These are phyloP conservation scores for Cercospora zeae-maydis DNA, from an alignment of 2,329 filamentous ascomycete genomes.

Conservation along the genomic window DNA sequence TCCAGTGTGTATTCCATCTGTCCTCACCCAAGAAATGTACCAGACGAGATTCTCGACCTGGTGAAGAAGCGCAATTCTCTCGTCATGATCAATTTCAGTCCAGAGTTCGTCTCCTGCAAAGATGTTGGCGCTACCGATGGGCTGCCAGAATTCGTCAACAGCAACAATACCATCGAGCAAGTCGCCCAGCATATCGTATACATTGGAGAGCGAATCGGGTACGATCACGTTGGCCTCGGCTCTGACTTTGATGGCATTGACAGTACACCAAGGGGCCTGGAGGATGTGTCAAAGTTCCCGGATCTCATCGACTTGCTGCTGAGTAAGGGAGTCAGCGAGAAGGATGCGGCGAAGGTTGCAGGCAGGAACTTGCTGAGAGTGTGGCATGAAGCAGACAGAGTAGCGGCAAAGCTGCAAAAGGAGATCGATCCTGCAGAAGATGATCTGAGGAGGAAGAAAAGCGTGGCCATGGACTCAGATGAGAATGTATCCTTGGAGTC, in stretches of 20 bases:
- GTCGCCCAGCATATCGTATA: constrained; percentile 78
- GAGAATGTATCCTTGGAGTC: not conserved
- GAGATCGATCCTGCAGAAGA: constrained; percentile 45
- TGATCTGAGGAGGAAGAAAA: constrained; percentile 29
- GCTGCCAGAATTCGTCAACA: constrained; percentile 63
- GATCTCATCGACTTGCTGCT: constrained; percentile 73
- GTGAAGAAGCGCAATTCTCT: constrained; percentile 70
- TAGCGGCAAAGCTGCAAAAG: constrained; percentile 63
- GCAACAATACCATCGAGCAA: constrained; percentile 69
- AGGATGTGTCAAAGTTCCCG: constrained; percentile 82
- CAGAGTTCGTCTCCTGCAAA: constrained; percentile 76
- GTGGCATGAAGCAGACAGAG: constrained; percentile 72
- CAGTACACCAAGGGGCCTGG: constrained; percentile 66
- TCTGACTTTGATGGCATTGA: constrained; percentile 83
- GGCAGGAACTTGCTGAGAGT: constrained; percentile 81
- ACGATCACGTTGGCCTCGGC: constrained; percentile 80
- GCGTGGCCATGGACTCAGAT: not conserved
- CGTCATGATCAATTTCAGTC: constrained; percentile 88
- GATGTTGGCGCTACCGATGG: constrained; percentile 53
- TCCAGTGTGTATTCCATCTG: constrained; percentile 77
- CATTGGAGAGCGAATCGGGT: constrained; percentile 79
- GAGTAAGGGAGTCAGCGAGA: constrained; percentile 67
- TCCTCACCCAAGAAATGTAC: constrained; percentile 85
- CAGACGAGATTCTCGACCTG: constrained; percentile 73
- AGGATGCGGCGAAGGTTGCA: constrained; percentile 69